Conservation (phyloP, 2,329 filamentous ascomycete species). For the Incumbomyces delicatus region DNA sequence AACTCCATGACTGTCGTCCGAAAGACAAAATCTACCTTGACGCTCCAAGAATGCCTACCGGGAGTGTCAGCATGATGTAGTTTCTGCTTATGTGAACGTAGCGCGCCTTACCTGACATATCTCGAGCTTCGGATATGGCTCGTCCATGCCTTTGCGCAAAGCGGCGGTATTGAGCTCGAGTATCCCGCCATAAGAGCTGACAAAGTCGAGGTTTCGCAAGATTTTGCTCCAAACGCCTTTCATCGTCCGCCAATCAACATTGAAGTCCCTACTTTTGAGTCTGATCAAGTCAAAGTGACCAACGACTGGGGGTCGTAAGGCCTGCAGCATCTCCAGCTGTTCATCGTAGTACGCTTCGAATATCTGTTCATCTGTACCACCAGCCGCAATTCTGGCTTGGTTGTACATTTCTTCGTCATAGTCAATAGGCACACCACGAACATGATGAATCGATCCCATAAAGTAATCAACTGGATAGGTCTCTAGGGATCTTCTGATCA, state of each 20-base stretch:
- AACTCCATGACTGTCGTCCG: constrained; percentile 87
- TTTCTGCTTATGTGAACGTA: neutral
- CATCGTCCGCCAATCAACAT: constrained; percentile 50
- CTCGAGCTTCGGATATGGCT: constrained; percentile 74
- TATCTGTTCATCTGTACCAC: constrained; percentile 59
- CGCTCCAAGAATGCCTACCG: constrained; percentile 4
- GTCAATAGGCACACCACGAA: constrained; percentile 78
- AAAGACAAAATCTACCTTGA: constrained; percentile 62
- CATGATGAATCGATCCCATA: constrained; percentile 86
- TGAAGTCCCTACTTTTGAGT: constrained; percentile 62
- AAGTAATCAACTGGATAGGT: constrained; percentile 72
- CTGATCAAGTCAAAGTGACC: constrained; percentile 92
- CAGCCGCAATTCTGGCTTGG: constrained; percentile 47
- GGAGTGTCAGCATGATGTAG: neutral
- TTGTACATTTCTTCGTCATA: constrained; percentile 62
- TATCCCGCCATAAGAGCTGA: constrained; percentile 66
- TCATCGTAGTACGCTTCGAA: constrained; percentile 81
- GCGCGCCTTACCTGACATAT: constrained; percentile 59
- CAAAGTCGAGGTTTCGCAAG: constrained; percentile 60
- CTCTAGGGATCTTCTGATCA: constrained; percentile 50
- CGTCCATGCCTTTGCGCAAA: constrained; percentile 76
- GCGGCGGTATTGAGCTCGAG: constrained; percentile 84
- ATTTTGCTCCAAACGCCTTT: constrained; percentile 63
- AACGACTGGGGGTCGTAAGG: constrained; percentile 64
- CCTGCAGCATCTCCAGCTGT: constrained; percentile 69